These are phyloP conservation scores for Oryza nivara DNA, from an alignment of 176 grass and related monocot genomes.

Conservation along the genomic window DNA sequence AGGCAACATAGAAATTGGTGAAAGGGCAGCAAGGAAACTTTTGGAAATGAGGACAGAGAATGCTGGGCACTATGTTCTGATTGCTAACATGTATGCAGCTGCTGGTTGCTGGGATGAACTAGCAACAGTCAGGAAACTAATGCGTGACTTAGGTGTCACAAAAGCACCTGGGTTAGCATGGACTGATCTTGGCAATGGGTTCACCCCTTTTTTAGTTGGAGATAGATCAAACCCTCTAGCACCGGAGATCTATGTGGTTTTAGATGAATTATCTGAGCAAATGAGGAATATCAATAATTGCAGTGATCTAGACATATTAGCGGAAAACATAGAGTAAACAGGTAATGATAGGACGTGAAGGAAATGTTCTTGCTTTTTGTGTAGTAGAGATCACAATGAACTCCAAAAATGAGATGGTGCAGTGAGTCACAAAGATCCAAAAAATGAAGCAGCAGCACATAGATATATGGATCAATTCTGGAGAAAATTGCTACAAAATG, in stretches of 20 bases:
- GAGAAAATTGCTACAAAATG: constrained; percentile 6
- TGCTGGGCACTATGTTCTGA: constrained; percentile 68
- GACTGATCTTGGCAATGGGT: constrained; percentile 72
- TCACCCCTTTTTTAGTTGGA: constrained; percentile 61
- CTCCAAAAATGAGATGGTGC: not conserved
- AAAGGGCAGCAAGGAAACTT: constrained; percentile 75
- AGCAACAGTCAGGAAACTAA: constrained; percentile 61
- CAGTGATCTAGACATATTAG: constrained; percentile 43
- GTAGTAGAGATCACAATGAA: constrained; percentile 12
- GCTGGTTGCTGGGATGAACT: constrained; percentile 68
- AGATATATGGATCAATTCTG: not conserved
- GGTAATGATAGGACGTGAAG: not conserved
- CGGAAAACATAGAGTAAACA: constrained; percentile 17
- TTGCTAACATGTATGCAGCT: constrained; percentile 78
- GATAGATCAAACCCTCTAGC: constrained; percentile 56
- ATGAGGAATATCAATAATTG: constrained; percentile 42
- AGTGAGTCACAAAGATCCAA: not conserved
- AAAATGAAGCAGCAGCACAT: not conserved
- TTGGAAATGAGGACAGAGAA: constrained; percentile 72
- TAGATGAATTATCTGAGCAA: constrained; percentile 58
- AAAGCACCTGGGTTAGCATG: constrained; percentile 71
- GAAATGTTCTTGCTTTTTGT: not conserved
- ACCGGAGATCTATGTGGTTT: constrained; percentile 62
- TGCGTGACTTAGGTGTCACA: constrained; percentile 59
- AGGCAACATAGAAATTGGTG: constrained; percentile 54